Percentiles rank a stretch among this genome's conserved stretches.
These are phyloP conservation scores for Cytospora leucostoma DNA, from an alignment of 2,329 filamentous ascomycete species.

Conservation along the genomic window DNA sequence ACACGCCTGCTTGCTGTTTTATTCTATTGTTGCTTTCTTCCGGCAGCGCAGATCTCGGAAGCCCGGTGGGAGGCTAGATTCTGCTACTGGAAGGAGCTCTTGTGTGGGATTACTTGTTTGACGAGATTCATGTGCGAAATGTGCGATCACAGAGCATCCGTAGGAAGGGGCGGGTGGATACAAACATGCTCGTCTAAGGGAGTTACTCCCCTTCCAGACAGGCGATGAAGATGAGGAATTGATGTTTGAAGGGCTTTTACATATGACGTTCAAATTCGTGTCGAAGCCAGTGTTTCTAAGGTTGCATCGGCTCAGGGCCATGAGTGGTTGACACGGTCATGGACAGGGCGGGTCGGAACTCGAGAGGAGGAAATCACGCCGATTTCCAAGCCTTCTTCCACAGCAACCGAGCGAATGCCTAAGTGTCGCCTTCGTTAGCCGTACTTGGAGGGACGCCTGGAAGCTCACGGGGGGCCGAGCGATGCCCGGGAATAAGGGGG, in stretches of 20 bases:
- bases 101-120: conserved; percentile 12
- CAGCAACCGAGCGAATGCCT: too few species aligned
- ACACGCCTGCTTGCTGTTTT: conserved; percentile 7
- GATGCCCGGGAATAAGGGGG: not conserved
- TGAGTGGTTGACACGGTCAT: not conserved
- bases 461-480: not conserved
- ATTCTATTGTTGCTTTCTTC: conserved; percentile 10
- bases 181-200: not conserved
- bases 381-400: too few species aligned
- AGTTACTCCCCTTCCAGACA: not conserved
- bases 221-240: not conserved
- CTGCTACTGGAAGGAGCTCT: conserved; percentile 5
- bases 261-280: not conserved
- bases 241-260: not conserved
- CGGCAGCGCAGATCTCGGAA: conserved; percentile 20
- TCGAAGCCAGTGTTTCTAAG: not conserved
- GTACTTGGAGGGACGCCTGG: not conserved
- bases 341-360: not conserved
- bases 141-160: not conserved
- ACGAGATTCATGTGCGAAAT: conserved; percentile 13
- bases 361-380: too few species aligned
- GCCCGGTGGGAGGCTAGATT: conserved; percentile 11
- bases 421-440: too few species aligned
- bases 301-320: not conserved
- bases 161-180: not conserved